Evolutionary conservation across 2,329 filamentous ascomycete genomes (phyloP), one percentile per base, ranked within the genome.

Genomic region (Epichloe festucae): DNA sequence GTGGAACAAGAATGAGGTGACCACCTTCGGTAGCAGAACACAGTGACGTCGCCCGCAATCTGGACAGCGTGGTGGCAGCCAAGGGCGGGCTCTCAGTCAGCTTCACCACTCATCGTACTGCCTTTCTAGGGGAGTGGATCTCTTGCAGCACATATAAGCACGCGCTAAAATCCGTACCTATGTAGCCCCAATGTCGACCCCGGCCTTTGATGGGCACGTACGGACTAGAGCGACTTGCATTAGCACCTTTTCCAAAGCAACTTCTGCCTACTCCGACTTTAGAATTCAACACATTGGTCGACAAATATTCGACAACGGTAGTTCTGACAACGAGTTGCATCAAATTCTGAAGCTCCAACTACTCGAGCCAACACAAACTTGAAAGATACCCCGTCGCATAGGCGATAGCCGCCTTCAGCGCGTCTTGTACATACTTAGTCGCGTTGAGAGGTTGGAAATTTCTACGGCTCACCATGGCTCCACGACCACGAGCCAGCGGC

Each of bases 401-500:
- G 36, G 49, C 48, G 48, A 49, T 47, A 52, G 52, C 52, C 48
- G 44, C 17, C 38, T 39, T 41, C 15, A 64, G 71, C 73, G 76
- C 75, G 75, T 78, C 72, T 67, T 59, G 50, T 56, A 52, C 57
- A 60, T 55, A 59, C 23, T 57, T 55, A 71, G 73, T 77, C 76
- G 75, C 75, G 76, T 78, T 70, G 68, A 74, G 71, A 73, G 72
- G 68, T 66, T 64, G 58, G 48, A 55, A 44, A 36, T 23, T 48
- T 51, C 52, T 43, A 58, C 56, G 57, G 55, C 53, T 63, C 63
- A 67, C 60, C 60, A 81, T 78, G 77, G 75, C 78, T 62, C 75
- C 77, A 56, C 74, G 76, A 60, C 72, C 74, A 56, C 72, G 71
- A 65, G 70, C 69, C 62, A 71, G 69, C 62, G 79, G 69, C 61